phyloP scores from a whole-genome alignment of 257 asterid species.

The Gynochthodes officinalis region DNA sequence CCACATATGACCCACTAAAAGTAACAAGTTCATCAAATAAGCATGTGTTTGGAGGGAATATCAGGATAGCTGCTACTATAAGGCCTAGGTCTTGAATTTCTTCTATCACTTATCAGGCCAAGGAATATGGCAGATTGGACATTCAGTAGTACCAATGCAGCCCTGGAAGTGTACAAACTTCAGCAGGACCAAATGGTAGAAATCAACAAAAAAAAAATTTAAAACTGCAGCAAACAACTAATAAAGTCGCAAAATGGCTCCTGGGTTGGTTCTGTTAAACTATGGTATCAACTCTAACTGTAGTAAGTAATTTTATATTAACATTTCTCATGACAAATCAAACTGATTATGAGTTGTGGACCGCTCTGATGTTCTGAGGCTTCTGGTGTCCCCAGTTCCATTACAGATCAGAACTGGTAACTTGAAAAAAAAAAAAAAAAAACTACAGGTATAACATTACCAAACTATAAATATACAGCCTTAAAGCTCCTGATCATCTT shows the following conservation, averaged over 20 bases:
- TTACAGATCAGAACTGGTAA: no score
- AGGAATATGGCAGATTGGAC: not conserved
- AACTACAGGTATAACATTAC: not conserved
- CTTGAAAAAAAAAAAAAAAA: no score
- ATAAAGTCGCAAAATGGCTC: not conserved
- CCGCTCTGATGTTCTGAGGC: not conserved
- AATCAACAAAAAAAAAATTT: not conserved
- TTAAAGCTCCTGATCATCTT: not conserved
- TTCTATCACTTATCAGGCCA: not conserved
- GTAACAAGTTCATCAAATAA: not conserved
- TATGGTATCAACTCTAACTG: not conserved
- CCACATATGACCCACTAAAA: not conserved
- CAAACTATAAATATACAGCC: not conserved
- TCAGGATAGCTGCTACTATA: not conserved
- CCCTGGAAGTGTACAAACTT: not conserved
- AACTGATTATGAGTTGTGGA: not conserved
- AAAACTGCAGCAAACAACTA: not conserved
- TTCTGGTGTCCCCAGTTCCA: no score
- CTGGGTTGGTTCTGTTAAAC: not conserved
- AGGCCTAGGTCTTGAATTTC: not conserved
- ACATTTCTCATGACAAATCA: not conserved
- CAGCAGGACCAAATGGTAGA: not conserved
- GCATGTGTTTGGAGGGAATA: not conserved
- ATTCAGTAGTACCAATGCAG: not conserved
- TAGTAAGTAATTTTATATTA: not conserved